phyloP scores from a whole-genome alignment of 768 basidiomycete genomes.

The Pleurotus platypus region DNA sequence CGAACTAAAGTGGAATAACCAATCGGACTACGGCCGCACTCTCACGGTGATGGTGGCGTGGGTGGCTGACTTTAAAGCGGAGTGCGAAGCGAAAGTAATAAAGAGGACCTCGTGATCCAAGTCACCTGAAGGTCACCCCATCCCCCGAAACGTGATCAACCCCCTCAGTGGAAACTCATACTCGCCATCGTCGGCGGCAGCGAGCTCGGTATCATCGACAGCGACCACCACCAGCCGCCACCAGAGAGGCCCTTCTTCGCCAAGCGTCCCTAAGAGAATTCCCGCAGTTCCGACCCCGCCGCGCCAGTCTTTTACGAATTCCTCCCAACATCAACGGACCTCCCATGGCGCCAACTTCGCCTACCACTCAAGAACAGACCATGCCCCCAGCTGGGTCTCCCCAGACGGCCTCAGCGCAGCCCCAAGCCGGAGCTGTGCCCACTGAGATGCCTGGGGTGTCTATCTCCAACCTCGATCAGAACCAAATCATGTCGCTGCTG shows the following conservation, averaged over 20 bases:
- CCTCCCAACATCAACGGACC: too few species aligned
- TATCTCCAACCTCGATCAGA: constrained; percentile 36
- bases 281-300: too few species aligned
- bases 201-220: background rate
- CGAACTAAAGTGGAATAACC: too few species aligned
- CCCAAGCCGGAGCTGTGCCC: background rate
- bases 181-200: background rate
- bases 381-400: background rate
- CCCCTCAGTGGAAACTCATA: constrained; percentile 1
- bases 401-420: background rate
- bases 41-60: constrained; percentile 4
- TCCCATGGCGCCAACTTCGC: background rate
- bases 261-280: too few species aligned
- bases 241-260: too few species aligned
- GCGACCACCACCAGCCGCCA: background rate
- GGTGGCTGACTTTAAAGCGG: constrained; percentile 1
- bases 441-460: background rate
- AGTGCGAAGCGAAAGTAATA: background rate
- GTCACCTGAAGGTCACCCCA: constrained; percentile 9
- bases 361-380: background rate
- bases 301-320: too few species aligned
- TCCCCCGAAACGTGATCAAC: background rate
- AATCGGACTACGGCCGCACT: background rate
- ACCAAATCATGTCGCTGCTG: constrained; percentile 58
- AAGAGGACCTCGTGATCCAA: constrained; percentile 8